Conservation (phyloP, 495 filamentous ascomycete species). For the Aspergillus baeticus region DNA sequence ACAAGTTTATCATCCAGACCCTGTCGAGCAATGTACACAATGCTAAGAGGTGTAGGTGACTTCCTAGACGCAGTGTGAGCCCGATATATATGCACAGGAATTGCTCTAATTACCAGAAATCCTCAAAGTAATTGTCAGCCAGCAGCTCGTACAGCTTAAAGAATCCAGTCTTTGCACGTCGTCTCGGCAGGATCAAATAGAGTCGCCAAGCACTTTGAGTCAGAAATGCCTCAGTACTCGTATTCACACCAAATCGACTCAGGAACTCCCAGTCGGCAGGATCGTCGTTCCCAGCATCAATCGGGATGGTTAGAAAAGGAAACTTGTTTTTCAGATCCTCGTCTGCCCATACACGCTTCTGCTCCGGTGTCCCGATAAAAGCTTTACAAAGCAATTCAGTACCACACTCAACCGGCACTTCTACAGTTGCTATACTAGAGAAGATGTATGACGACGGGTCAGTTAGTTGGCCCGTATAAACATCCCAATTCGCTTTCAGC, state of each 20-base stretch:
- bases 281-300: not conserved
- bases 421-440: not conserved
- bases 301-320: not conserved
- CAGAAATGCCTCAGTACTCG: not conserved
- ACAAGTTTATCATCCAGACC: not conserved
- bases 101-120: not conserved
- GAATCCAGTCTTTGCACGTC: not conserved
- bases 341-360: not conserved
- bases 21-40: not conserved
- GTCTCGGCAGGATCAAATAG: not conserved
- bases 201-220: not conserved
- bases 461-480: not conserved
- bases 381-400: not conserved
- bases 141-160: not conserved
- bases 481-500: not conserved
- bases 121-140: not conserved
- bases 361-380: not conserved
- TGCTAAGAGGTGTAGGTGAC: not conserved
- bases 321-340: not conserved
- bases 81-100: not conserved
- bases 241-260: not conserved
- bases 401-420: slow-evolving; percentile 4
- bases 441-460: not conserved
- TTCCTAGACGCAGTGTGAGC: not conserved
- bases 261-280: not conserved